Conservation (phyloP, 306 rosid genomes). For the Begonia fuchsioides region DNA sequence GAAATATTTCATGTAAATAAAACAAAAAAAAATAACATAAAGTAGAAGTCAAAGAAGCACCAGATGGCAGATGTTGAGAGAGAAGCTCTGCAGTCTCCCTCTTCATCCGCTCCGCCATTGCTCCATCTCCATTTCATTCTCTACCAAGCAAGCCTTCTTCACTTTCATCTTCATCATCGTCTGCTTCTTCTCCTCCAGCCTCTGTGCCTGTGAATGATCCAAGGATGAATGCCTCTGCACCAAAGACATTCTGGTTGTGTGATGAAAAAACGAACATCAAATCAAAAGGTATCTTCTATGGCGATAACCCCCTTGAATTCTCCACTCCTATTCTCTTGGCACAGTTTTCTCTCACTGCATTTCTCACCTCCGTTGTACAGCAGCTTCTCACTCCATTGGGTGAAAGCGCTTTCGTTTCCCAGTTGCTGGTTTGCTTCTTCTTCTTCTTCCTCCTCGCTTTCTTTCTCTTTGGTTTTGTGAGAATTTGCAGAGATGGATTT, state of each 20-base stretch:
- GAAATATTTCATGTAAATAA: too few relatives aligned
- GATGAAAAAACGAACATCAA: neutral
- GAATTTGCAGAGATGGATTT: neutral
- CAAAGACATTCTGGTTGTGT: constrained; percentile 19
- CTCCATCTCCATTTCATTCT: too few relatives aligned
- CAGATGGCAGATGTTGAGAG: too few relatives aligned
- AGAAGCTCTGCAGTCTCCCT: too few relatives aligned
- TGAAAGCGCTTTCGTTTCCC: constrained; percentile 25
- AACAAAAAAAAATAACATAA: too few relatives aligned
- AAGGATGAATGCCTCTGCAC: neutral
- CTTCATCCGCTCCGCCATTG: too few relatives aligned
- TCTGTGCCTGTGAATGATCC: neutral
- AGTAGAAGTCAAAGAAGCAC: too few relatives aligned
- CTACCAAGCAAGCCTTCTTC: too few relatives aligned
- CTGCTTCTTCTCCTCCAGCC: too few relatives aligned
- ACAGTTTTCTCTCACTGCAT: constrained; percentile 19
- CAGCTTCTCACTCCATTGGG: constrained; percentile 34
- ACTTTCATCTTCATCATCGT: too few relatives aligned
- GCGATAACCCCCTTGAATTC: constrained; percentile 24
- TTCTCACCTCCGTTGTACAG: constrained; percentile 14
- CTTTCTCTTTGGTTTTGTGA: neutral
- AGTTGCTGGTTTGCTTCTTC: constrained; percentile 36
- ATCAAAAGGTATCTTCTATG: constrained; percentile 23
- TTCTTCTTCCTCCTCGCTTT: neutral
- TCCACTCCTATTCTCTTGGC: constrained; percentile 8